phyloP scores from a whole-genome alignment of 768 basidiomycete species.

The Phallus indusiatus region DNA sequence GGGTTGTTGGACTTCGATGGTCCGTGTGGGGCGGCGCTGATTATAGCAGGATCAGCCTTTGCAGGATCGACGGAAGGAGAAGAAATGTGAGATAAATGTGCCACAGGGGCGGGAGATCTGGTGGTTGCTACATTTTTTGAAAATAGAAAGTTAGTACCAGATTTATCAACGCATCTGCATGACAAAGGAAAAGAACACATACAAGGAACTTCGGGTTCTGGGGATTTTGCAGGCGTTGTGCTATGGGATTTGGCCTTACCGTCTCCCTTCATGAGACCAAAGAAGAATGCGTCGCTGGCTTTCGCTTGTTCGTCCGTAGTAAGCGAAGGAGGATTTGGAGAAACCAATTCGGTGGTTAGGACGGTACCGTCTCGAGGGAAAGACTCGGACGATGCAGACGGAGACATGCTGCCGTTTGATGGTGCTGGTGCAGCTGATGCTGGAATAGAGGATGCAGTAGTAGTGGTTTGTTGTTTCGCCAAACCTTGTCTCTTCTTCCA shows the following conservation, averaged over 20 bases:
- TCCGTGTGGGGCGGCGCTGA: not conserved
- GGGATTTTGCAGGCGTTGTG: not conserved
- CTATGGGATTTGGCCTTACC: slow-evolving; percentile 1
- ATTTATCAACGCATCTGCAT: not conserved
- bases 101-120: not conserved
- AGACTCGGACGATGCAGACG: not conserved
- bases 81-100: not conserved
- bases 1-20: not conserved
- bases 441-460: not conserved
- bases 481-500: slow-evolving; percentile 84
- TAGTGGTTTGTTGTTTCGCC: slow-evolving; percentile 36
- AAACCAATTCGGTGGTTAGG: not conserved
- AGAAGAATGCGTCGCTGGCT: slow-evolving; percentile 7
- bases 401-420: not conserved
- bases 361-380: not conserved
- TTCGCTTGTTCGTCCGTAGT: slow-evolving; percentile 7
- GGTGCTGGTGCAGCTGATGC: not conserved
- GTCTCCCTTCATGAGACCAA: slow-evolving; percentile 7
- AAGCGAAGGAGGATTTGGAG: slow-evolving; percentile 1
- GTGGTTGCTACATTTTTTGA: not conserved
- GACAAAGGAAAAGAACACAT: not conserved
- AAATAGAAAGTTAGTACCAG: not conserved
- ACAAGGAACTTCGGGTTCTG: not conserved
- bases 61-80: not conserved
- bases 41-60: slow-evolving; percentile 2